These are phyloP conservation scores for Penicillium goetzii DNA, from an alignment of 495 filamentous ascomycete genomes.

Conservation along the genomic window DNA sequence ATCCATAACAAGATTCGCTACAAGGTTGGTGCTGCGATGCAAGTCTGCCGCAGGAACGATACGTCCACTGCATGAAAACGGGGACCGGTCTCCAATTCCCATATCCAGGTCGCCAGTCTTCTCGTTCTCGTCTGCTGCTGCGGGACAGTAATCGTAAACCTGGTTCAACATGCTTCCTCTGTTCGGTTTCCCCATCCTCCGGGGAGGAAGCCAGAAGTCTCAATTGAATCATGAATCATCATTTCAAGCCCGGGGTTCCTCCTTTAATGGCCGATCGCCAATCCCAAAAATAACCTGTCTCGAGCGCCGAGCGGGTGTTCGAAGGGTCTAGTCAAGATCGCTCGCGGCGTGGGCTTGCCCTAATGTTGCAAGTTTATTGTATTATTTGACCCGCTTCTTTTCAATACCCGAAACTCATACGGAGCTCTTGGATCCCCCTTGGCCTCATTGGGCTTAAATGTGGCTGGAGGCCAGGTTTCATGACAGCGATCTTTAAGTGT, in stretches of 20 bases:
- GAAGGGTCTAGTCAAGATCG: constrained; percentile 31
- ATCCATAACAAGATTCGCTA: not conserved
- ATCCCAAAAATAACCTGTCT: constrained; percentile 34
- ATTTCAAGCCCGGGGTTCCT: constrained; percentile 2
- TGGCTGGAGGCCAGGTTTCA: constrained; percentile 17
- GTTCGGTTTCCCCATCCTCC: not conserved
- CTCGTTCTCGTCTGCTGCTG: not conserved
- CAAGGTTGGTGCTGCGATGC: constrained; percentile 12
- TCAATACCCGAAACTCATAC: constrained; percentile 14
- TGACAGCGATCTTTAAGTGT: not conserved
- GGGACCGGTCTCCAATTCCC: constrained; percentile 15
- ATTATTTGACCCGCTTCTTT: constrained; percentile 18
- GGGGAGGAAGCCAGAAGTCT: not conserved
- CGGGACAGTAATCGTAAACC: not conserved
- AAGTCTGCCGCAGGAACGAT: constrained; percentile 27
- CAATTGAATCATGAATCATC: no score
- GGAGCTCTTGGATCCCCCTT: constrained; percentile 13
- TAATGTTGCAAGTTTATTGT: constrained; percentile 38
- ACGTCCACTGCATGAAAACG: constrained; percentile 26
- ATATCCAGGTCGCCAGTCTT: not conserved
- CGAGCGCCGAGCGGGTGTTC: not conserved
- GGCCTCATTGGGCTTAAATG: constrained; percentile 22
- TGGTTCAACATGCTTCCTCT: not conserved
- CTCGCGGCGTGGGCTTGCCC: constrained; percentile 20
- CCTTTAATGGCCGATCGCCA: constrained; percentile 11